phyloP scores from a whole-genome alignment of 345 rosid genomes.

The Laguncularia racemosa region DNA sequence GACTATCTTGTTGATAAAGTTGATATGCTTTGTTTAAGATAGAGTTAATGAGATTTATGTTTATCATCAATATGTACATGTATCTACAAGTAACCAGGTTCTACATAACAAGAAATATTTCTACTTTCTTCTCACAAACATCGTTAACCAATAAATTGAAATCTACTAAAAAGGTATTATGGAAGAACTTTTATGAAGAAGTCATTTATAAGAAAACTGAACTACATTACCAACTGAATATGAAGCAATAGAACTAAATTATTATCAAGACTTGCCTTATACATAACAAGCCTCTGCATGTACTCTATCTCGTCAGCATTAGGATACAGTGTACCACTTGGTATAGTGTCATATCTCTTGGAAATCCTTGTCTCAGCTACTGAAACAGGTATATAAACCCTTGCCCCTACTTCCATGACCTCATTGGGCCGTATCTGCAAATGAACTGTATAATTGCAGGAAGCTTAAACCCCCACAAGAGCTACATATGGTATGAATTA shows the following conservation, averaged over 20 bases:
- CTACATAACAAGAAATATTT: no score
- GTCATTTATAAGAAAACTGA: no score
- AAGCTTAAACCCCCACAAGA: conserved; percentile 19
- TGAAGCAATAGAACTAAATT: not conserved
- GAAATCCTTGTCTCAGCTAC: conserved; percentile 63
- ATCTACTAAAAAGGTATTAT: no score
- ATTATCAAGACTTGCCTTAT: conserved; percentile 42
- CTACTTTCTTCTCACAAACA: no score
- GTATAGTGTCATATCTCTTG: conserved; percentile 76
- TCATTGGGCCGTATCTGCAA: conserved; percentile 64
- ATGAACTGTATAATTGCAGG: conserved; percentile 28
- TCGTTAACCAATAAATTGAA: no score
- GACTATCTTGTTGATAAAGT: no score
- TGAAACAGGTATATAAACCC: conserved; percentile 62
- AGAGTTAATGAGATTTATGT: no score
- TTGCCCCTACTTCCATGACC: conserved; percentile 63
- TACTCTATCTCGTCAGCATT: conserved; percentile 89
- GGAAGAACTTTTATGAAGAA: no score
- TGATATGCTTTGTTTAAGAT: no score
- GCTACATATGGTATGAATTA: not conserved
- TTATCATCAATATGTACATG: no score
- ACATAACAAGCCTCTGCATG: conserved; percentile 84
- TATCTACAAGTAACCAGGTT: no score
- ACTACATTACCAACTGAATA: not conserved
- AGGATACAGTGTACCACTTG: conserved; percentile 82